These are phyloP conservation scores for Verbascum thapsus DNA, from an alignment of 257 asterid genomes.

Conservation along the genomic window DNA sequence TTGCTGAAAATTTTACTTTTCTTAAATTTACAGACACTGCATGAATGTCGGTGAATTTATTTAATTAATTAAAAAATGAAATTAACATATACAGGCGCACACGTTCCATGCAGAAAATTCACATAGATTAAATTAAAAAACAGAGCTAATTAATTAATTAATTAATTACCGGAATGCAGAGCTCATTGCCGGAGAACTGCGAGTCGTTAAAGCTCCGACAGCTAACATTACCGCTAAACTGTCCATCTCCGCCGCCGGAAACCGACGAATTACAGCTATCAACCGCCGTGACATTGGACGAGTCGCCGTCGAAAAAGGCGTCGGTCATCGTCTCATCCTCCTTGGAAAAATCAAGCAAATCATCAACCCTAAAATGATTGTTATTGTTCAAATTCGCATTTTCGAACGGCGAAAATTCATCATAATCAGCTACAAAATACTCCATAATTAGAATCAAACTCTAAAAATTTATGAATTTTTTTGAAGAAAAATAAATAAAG, in stretches of 20 bases:
- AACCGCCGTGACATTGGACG: conserved; percentile 71
- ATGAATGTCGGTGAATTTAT: conserved; percentile 36
- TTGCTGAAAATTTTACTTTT: conserved; percentile 27
- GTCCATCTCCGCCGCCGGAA: conserved; percentile 66
- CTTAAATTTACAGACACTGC: not conserved
- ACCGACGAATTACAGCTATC: conserved; percentile 85
- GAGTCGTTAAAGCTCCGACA: conserved; percentile 76
- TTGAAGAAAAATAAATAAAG: conserved; percentile 33
- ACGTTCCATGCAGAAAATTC: conserved; percentile 38
- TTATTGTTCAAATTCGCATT: conserved; percentile 31
- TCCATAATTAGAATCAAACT: conserved; percentile 41
- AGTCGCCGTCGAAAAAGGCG: conserved; percentile 70
- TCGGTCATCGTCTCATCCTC: conserved; percentile 87
- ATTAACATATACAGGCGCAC: conserved; percentile 33
- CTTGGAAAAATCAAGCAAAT: conserved; percentile 84
- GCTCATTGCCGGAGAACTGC: conserved; percentile 77
- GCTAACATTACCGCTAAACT: conserved; percentile 70
- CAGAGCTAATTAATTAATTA: no score
- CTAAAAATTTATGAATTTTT: not conserved
- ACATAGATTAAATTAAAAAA: not conserved
- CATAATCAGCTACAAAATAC: conserved; percentile 42
- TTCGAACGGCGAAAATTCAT: conserved; percentile 44
- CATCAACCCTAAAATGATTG: conserved; percentile 67
- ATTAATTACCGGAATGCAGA: conserved; percentile 81
- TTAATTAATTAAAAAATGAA: not conserved